phyloP scores from a whole-genome alignment of 2,329 filamentous ascomycete genomes.

The Coniella vitis region DNA sequence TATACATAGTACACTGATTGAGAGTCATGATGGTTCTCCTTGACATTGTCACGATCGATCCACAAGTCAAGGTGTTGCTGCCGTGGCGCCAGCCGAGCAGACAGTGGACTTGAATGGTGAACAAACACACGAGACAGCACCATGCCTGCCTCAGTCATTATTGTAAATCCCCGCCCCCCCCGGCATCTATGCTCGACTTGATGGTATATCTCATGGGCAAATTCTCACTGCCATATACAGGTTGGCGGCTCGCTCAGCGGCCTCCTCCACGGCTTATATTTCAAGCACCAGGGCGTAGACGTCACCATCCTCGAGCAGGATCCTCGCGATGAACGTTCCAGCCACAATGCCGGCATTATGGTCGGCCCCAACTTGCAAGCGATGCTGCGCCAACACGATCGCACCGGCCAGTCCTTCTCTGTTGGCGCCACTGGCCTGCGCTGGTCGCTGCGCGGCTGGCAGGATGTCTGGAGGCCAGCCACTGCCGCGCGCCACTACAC shows the following conservation, averaged over 20 bases:
- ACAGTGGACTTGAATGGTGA: too few relatives aligned
- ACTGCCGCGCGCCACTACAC: conserved; percentile 28
- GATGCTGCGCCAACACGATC: conserved; percentile 29
- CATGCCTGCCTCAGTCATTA: neutral
- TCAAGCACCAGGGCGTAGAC: conserved; percentile 28
- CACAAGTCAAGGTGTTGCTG: too few relatives aligned
- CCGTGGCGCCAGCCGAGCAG: too few relatives aligned
- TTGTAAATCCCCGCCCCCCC: neutral
- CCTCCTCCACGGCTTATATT: conserved; percentile 26
- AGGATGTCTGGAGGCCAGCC: conserved; percentile 6
- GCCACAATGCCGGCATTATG: conserved; percentile 34
- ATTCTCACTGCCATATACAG: too few relatives aligned
- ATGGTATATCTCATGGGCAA: too few relatives aligned
- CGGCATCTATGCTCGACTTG: too few relatives aligned
- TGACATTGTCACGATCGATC: too few relatives aligned
- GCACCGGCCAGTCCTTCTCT: conserved; percentile 19
- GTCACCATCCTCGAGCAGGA: conserved; percentile 33
- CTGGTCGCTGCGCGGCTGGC: conserved; percentile 15
- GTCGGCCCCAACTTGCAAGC: conserved; percentile 27
- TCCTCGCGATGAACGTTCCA: conserved; percentile 26
- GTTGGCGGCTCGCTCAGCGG: conserved; percentile 31
- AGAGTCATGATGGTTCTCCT: too few relatives aligned
- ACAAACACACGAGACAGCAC: neutral
- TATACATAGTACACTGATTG: too few relatives aligned
- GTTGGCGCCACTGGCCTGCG: conserved; percentile 9